Base-by-base conservation (phyloP, 2,329 filamentous ascomycete genomes). In the Coniochaeta sp. region DNA sequence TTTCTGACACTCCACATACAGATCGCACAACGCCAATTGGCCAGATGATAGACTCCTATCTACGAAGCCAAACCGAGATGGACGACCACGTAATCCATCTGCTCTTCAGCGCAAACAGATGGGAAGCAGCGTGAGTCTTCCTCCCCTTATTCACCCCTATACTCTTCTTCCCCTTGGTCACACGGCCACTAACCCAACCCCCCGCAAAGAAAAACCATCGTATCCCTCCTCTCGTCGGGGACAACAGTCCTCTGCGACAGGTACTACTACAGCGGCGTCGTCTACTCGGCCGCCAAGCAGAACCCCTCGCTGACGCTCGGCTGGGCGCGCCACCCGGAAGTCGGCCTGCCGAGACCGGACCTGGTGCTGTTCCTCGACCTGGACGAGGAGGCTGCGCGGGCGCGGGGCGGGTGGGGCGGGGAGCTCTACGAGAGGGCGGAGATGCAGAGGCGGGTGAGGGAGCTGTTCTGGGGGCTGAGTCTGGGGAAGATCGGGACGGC, bases 201-300 rank as follows among this genome's bases (percentile, higher is more conserved):
- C 8, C n/a, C 62, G 7, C 34, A 36, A 36, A 85, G 82, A 1
- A 76, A 79, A 65, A 74, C 75, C 57, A 87, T 88, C 54, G 69
- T 77, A 19, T 60, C 74, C 1, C 76, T 83, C 6, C 73, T 97
- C 6, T 75, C 78, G 0, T 73, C 78, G 1, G 93, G 93, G 9
- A 87, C 81, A 22, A 95, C 86, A 0, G 81, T 99, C 34, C 79
- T 99, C 43, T 87, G 93, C 66, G 95, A 99, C 74, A 87, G 95
- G 56, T 99, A 98, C 77, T 96, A 96, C 72, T 93, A 96, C 78
- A 95, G 90, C 22, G 95, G 95, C 59, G 90, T 93, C 61, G 91
- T 97, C 57, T 99, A 98, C 77, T 91, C 88, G 26, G 91, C 91
- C 0, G 93, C 95, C 3, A 98, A 98, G 71, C 80, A 85, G 52